Evolutionary conservation across 2,329 filamentous ascomycete species (phyloP), one percentile per base, ranked within the genome.

Genomic region (Ophiognomonia clavigignenti-juglandacearum): DNA sequence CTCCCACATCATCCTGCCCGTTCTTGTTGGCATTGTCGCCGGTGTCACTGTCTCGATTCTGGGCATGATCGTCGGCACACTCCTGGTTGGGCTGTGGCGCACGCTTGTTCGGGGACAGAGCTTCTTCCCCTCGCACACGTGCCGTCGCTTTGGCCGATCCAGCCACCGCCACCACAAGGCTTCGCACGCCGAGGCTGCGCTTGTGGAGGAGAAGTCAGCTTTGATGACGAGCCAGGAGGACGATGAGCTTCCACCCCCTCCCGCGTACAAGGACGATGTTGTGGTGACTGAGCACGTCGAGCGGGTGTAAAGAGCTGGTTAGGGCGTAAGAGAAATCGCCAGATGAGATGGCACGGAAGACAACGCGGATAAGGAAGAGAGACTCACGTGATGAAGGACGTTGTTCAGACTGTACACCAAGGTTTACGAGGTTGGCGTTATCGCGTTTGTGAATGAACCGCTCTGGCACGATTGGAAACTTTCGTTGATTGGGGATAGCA

Each of bases 1-100:
- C 53, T 70, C 80, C 31, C 79, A 83, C 52, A 74, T 89, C 37
- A 62, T 88, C 39, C 70, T 88, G 32, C 85, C 86, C 2, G 72
- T 88, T 44, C 66, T 85, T 43, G 74, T 88, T 53, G 86, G 86
- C 49, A 74, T 88, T 53, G 73, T 80, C 20, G 82, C 83, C 37
- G 86, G 85, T 59, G 75, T 88, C 45, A 73, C 74, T 24, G 80
- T 84, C 53, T 37, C 34, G 45, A 78, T 74, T 34, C 61, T 88
- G 39, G 83, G 82, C 45, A 84, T 88, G 75, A 66, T 82, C 48
- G 63, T 85, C 34, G 83, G 83, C 52, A 81, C 78, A 42, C 56
- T 84, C 44, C 69, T 82, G 45, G 74, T 83, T 43, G 79, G 77
- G 48, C 41, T 83, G 22, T 79, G 79, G 70, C 75, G 78, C 53